phyloP scores from a whole-genome alignment of 2,329 filamentous ascomycete genomes.

The Fusarium tuaranense region DNA sequence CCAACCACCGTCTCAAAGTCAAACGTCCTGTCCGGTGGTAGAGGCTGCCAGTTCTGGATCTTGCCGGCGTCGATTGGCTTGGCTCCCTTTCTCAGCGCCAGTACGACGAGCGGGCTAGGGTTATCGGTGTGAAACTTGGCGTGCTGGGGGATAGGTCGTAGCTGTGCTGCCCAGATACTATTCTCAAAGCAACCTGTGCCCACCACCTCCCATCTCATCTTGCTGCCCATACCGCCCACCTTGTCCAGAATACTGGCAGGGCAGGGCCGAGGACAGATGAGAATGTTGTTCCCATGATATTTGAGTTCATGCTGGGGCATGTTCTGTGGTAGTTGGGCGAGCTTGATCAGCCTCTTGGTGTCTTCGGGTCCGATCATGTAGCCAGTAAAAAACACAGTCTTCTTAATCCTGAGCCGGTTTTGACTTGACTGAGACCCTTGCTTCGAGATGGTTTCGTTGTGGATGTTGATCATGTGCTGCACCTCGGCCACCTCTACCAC shows the following conservation, averaged over 20 bases:
- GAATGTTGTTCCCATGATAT: slow-evolving; percentile 87
- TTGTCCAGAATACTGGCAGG: slow-evolving; percentile 80
- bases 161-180: slow-evolving; percentile 86
- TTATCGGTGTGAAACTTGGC: slow-evolving; percentile 84
- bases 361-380: slow-evolving; percentile 84
- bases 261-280: slow-evolving; percentile 85
- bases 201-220: slow-evolving; percentile 85
- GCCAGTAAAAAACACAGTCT: slow-evolving; percentile 90
- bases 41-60: slow-evolving; percentile 86
- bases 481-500: slow-evolving; percentile 84
- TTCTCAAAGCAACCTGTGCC: slow-evolving; percentile 81
- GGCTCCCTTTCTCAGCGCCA: slow-evolving; percentile 81
- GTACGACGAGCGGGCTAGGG: slow-evolving; percentile 80
- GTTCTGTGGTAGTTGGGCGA: slow-evolving; percentile 73
- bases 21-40: slow-evolving; percentile 76
- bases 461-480: slow-evolving; percentile 88
- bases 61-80: slow-evolving; percentile 83
- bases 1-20: slow-evolving; percentile 86
- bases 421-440: slow-evolving; percentile 51
- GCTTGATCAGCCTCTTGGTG: slow-evolving; percentile 76
- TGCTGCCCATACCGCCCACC: slow-evolving; percentile 87
- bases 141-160: slow-evolving; percentile 77
- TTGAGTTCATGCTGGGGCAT: slow-evolving; percentile 79
- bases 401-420: slow-evolving; percentile 77
- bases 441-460: slow-evolving; percentile 71